Conservation (phyloP, 225 moss, liverwort and hornwort genomes). For the Neckera pumila region DNA sequence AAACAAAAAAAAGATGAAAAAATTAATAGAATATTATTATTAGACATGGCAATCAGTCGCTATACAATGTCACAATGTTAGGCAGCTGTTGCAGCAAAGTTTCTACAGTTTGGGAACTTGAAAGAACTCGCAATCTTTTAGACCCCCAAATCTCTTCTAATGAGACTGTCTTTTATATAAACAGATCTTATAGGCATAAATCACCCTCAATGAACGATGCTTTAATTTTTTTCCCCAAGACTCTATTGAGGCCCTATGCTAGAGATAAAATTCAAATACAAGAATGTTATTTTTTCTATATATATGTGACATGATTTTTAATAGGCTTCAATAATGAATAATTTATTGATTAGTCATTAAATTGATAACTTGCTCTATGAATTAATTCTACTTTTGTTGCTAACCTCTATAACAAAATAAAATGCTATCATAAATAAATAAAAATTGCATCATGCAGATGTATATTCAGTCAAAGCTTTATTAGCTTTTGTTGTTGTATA, state of each 20-base stretch:
- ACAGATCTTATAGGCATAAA: neutral
- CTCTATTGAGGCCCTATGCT: rapidly evolving
- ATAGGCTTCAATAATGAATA: neutral
- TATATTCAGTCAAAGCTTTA: neutral
- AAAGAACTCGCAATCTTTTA: too few relatives aligned
- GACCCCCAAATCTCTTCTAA: too few relatives aligned
- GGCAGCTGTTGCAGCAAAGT: too few relatives aligned
- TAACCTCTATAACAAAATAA: neutral
- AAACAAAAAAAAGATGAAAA: too few relatives aligned
- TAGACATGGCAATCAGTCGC: too few relatives aligned
- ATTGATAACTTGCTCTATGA: neutral
- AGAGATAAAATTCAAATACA: neutral
- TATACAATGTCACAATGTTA: too few relatives aligned
- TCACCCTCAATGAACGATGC: rapidly evolving
- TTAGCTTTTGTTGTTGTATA: neutral
- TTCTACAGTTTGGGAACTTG: too few relatives aligned
- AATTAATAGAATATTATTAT: too few relatives aligned
- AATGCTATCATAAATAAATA: neutral
- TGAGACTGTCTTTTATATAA: neutral
- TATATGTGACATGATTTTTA: neutral
- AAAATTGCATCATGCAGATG: neutral
- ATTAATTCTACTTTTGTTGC: neutral
- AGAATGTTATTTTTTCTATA: neutral
- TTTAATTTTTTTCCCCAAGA: neutral
- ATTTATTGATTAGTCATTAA: neutral